A percentile compares a stretch with the other conserved stretches of the same genome.
These are phyloP conservation scores for Cryptosporidium sp. DNA, from an alignment of 169 alveolate genomes.

Conservation along the genomic window DNA sequence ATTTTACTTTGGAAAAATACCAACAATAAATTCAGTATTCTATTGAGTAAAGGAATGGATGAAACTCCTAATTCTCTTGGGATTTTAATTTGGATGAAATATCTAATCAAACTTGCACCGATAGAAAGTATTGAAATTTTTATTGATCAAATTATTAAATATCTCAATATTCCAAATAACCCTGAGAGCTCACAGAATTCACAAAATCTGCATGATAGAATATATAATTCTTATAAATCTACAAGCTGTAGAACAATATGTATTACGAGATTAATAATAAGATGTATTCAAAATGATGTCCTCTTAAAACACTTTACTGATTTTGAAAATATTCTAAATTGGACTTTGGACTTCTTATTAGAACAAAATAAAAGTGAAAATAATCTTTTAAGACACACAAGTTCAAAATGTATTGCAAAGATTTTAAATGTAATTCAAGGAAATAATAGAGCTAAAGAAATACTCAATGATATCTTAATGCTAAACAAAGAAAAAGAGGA, in stretches of 20 bases:
- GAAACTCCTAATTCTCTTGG: slow-evolving; percentile 14
- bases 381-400: slow-evolving; percentile 31
- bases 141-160: slow-evolving; percentile 19
- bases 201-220: not conserved
- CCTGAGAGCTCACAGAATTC: not conserved
- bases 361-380: slow-evolving; percentile 13
- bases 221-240: not conserved
- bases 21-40: not conserved
- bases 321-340: not conserved
- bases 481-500: not conserved
- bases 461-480: not conserved
- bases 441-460: not conserved
- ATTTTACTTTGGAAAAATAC: slow-evolving; percentile 27
- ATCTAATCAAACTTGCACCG: slow-evolving; percentile 42
- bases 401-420: slow-evolving; percentile 63
- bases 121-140: slow-evolving; percentile 48
- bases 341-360: slow-evolving; percentile 2
- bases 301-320: not conserved
- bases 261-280: slow-evolving; percentile 42
- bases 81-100: slow-evolving; percentile 56
- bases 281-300: not conserved
- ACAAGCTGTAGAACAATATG: slow-evolving; percentile 34
- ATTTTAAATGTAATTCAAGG: not conserved
- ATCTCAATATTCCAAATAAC: slow-evolving; percentile 1
- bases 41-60: slow-evolving; percentile 23